Conservation (phyloP, 148 eudicot genomes). For the Amaranthus hypochondriacus region DNA sequence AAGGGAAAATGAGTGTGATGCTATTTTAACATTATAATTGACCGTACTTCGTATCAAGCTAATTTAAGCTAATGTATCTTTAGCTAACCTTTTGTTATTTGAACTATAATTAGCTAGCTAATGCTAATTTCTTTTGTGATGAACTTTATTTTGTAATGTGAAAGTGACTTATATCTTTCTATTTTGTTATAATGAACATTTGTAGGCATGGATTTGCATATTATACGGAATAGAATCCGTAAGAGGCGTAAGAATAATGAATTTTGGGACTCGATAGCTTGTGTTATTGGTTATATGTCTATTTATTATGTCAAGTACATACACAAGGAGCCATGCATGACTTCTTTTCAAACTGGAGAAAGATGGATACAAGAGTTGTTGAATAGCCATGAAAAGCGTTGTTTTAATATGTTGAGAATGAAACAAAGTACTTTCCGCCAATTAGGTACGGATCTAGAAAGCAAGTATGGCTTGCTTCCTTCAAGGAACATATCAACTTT, state of each 20-base stretch:
- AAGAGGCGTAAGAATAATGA: neutral
- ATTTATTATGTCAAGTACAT: neutral
- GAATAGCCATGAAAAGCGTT: neutral
- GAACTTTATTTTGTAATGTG: too few relatives aligned
- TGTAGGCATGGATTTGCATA: too few relatives aligned
- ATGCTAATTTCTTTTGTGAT: too few relatives aligned
- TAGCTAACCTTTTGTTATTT: too few relatives aligned
- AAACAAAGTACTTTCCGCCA: neutral
- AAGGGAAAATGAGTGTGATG: neutral
- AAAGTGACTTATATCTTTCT: too few relatives aligned
- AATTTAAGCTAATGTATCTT: too few relatives aligned
- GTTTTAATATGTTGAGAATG: neutral
- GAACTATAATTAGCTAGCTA: too few relatives aligned
- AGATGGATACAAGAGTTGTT: conserved; percentile 9
- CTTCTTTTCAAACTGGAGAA: neutral
- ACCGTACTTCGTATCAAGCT: too few relatives aligned
- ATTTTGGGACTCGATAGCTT: neutral
- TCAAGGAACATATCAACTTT: neutral
- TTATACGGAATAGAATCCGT: neutral
- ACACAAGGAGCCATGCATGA: conserved; percentile 11
- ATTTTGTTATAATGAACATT: too few relatives aligned
- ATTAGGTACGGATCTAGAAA: neutral
- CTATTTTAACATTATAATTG: too few relatives aligned
- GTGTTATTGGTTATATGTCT: neutral
- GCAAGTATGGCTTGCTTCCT: neutral